Percentiles rank a stretch among this genome's conserved stretches.
phyloP scores from a whole-genome alignment of 352 stramenopile genomes.

The Paralagenidium karlingii region DNA sequence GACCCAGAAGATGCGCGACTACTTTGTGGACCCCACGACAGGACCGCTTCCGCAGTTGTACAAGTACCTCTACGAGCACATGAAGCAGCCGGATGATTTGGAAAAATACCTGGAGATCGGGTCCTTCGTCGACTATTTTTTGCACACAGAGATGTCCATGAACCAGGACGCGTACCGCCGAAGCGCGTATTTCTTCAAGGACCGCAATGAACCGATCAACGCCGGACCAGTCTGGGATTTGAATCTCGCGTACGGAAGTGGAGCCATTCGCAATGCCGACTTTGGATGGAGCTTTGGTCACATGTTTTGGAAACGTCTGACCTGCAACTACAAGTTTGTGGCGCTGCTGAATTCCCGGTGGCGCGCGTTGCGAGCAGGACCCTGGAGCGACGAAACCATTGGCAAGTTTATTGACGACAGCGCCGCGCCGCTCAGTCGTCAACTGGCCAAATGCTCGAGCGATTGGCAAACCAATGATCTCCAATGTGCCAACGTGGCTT shows the following conservation, averaged over 20 bases:
- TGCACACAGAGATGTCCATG: conserved; percentile 75
- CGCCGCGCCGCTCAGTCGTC: conserved; percentile 23
- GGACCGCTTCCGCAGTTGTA: conserved; percentile 57
- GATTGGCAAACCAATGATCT: conserved; percentile 31
- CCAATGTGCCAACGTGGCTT: conserved; percentile 44
- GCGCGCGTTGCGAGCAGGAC: conserved; percentile 18
- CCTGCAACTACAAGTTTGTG: conserved; percentile 62
- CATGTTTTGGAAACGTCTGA: conserved; percentile 66
- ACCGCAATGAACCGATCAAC: conserved; percentile 59
- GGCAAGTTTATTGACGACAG: conserved; percentile 21
- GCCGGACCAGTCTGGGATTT: conserved; percentile 68
- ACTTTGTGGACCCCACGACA: conserved; percentile 43
- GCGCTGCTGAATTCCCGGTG: conserved; percentile 41
- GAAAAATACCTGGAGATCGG: conserved; percentile 52
- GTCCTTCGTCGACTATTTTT: conserved; percentile 58
- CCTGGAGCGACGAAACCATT: conserved; percentile 45
- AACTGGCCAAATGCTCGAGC: conserved; percentile 22
- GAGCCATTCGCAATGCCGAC: conserved; percentile 30
- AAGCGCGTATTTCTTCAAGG: conserved; percentile 75
- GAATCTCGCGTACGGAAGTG: conserved; percentile 68
- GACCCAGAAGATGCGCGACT: conserved; percentile 63
- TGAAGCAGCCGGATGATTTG: conserved; percentile 42
- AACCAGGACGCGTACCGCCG: conserved; percentile 68
- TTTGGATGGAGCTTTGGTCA: conserved; percentile 55
- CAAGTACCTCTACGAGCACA: conserved; percentile 61